These are phyloP conservation scores for Yamadazyma atmosphaerica DNA, from an alignment of 1,139 yeast species.

Conservation along the genomic window DNA sequence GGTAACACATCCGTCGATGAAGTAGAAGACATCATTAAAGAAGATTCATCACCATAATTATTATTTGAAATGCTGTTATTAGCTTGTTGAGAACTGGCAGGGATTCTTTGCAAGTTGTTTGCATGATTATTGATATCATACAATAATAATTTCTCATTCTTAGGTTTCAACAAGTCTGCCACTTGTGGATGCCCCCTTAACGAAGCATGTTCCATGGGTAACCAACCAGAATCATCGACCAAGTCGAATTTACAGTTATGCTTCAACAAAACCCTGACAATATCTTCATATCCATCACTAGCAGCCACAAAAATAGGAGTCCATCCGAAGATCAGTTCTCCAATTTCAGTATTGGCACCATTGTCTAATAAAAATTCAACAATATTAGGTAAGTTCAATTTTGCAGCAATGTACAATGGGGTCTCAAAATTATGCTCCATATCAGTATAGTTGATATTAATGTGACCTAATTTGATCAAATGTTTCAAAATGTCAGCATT, in stretches of 20 bases:
- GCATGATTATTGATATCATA: constrained; percentile 43
- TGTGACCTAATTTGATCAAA: constrained; percentile 56
- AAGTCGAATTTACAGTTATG: constrained; percentile 55
- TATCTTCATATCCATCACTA: constrained; percentile 70
- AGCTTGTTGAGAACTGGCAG: constrained; percentile 20
- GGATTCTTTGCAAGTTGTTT: constrained; percentile 36
- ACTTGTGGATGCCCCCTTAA: constrained; percentile 82
- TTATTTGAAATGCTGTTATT: constrained; percentile 8
- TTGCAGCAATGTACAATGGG: constrained; percentile 76
- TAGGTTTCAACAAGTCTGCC: constrained; percentile 60
- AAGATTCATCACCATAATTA: constrained; percentile 16
- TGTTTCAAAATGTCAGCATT: constrained; percentile 56
- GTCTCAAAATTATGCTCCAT: constrained; percentile 68
- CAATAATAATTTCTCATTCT: constrained; percentile 30
- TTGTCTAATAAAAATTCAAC: constrained; percentile 55
- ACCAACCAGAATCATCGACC: constrained; percentile 90
- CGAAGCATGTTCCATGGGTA: constrained; percentile 95
- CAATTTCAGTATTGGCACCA: constrained; percentile 70
- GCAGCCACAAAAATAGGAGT: constrained; percentile 92
- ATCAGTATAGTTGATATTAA: constrained; percentile 66
- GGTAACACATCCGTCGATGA: constrained; percentile 44
- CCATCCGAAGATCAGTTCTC: constrained; percentile 87
- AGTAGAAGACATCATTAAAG: constrained; percentile 16
- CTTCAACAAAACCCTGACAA: constrained; percentile 56
- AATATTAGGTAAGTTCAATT: constrained; percentile 55